Base-by-base conservation (phyloP, 2,329 filamentous ascomycete genomes). In the Penicillium sp. region DNA sequence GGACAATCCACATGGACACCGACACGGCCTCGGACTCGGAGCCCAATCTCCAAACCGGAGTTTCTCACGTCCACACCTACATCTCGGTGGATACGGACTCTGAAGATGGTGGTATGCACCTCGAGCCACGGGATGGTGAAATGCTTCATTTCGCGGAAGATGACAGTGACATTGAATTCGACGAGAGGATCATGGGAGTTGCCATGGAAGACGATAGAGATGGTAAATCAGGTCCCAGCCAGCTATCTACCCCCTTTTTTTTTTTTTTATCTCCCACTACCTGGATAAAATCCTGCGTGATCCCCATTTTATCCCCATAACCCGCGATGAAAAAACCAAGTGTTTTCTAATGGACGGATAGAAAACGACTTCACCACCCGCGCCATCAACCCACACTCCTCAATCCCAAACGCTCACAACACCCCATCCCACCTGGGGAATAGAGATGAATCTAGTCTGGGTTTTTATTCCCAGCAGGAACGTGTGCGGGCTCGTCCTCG, bases 101-200 rank as follows among this genome's bases (percentile, higher is more conserved):
- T 0, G 65, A 67, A 13, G 64, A 67, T 42, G 69, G 71, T 19
- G 66, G 64, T 13, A 73, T 73, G 70, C 62, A 71, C 35, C 43
- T 73, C 42, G 70, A 72, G 8, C 38, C 62, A 19, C 48, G 57
- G 26, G 58, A 66, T 28, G 22, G 38, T 28, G 45, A 45, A 6
- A 19, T 42, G 26, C 38, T 56, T 4, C 58, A 52, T 14, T 52
- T 55, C 13, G 61, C 58, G 3, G 60, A 58, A 26, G 53, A 43
- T 7, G 58, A 60, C 14, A 59, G 38, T 22, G 57, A 59, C 19
- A 54, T 62, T n/a, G 53, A 59, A n/a, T 51, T 57, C 19, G 60
- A 58, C 2, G 53, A 42, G 5, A 22, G 55, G 42, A 49, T 51
- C 1, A 58, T 61, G 55, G 60, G 53, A 0, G 40, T 46, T 28